Conservation (phyloP, 2,329 filamentous ascomycete species). For the Trichoderma sp. region DNA sequence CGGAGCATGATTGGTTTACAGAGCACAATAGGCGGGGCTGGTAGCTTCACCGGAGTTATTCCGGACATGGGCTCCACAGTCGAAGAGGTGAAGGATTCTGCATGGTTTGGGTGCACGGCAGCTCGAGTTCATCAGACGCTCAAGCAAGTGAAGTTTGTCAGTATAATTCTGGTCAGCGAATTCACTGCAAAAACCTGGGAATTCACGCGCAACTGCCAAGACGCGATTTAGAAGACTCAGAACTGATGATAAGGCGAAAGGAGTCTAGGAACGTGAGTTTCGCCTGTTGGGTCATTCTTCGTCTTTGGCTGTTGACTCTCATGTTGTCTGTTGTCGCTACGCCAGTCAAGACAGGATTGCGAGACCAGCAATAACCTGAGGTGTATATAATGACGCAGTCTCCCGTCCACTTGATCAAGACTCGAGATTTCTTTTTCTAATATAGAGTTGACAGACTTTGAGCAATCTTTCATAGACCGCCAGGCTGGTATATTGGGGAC, state of each 20-base stretch:
- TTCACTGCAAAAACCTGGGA: too few relatives aligned
- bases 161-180: too few relatives aligned
- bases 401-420: too few relatives aligned
- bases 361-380: too few relatives aligned
- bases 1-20: not conserved
- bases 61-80: not conserved
- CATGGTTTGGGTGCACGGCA: too few relatives aligned
- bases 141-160: too few relatives aligned
- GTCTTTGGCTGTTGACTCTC: not conserved
- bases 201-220: not conserved
- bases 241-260: too few relatives aligned
- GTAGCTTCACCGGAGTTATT: not conserved
- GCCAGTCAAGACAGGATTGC: not conserved
- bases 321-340: not conserved
- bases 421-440: not conserved
- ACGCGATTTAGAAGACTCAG: not conserved
- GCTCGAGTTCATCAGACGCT: too few relatives aligned
- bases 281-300: not conserved
- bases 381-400: not conserved
- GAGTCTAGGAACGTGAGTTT: not conserved
- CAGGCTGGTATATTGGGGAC: not conserved
- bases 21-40: not conserved
- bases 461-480: not conserved
- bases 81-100: not conserved
- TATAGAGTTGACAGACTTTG: not conserved